Conservation (phyloP, 2,329 filamentous ascomycete species). For the Aureobasidium sp. region DNA sequence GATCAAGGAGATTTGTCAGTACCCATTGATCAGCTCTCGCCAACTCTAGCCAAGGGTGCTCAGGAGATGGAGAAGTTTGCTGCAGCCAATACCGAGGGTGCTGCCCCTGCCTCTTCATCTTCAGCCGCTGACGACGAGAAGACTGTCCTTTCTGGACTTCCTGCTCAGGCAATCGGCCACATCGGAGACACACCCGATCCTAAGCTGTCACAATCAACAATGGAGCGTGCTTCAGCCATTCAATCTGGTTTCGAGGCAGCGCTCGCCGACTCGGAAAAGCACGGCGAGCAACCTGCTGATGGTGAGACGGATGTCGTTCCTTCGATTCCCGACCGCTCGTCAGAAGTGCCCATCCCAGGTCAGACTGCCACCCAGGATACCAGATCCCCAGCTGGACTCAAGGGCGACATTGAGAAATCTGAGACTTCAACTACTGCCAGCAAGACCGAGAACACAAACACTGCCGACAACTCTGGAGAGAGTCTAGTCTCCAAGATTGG, state of each 20-base stretch:
- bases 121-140: slow-evolving; percentile 7
- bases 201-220: slow-evolving; percentile 13
- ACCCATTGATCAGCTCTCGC: slow-evolving; percentile 15
- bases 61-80: slow-evolving; percentile 21
- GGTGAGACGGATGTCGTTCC: slow-evolving; percentile 4
- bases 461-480: not conserved
- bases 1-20: slow-evolving; percentile 33
- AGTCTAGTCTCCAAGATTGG: not conserved
- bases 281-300: not conserved
- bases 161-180: slow-evolving; percentile 17
- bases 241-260: slow-evolving; percentile 16
- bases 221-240: slow-evolving; percentile 17
- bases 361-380: not conserved
- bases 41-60: slow-evolving; percentile 15
- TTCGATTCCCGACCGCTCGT: slow-evolving; percentile 17
- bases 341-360: slow-evolving; percentile 9
- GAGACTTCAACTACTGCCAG: not conserved
- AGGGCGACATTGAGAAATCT: not conserved
- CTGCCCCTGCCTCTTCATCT: slow-evolving; percentile 18
- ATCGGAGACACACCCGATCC: slow-evolving; percentile 20
- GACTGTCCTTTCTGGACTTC: slow-evolving; percentile 9
- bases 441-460: not conserved
- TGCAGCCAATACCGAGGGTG: slow-evolving; percentile 21
- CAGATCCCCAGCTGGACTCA: not conserved
- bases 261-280: slow-evolving; percentile 9